Evolutionary conservation across 2,329 filamentous ascomycete genomes (phyloP).

Genomic region (Lecanosticta acicola): DNA sequence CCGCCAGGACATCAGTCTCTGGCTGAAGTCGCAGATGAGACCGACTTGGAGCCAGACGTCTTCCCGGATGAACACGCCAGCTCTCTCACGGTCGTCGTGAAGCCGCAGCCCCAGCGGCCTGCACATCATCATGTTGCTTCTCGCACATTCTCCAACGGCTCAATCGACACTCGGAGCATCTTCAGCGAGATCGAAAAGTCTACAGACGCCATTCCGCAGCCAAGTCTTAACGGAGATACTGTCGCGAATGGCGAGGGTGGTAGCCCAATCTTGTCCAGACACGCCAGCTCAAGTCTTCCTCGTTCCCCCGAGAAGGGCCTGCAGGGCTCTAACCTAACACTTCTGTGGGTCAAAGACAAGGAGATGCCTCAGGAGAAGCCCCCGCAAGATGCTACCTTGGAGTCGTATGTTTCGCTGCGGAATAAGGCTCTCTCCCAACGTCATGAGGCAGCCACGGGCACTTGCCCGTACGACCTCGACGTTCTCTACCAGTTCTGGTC

Average conservation of each 20-base stretch:
- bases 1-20: conserved; percentile 17
- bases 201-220: conserved; percentile 33
- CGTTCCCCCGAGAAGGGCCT: conserved; percentile 16
- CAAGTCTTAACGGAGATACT: conserved; percentile 34
- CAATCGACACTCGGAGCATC: conserved; percentile 50
- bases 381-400: conserved; percentile 42
- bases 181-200: conserved; percentile 41
- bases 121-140: conserved; percentile 39
- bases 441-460: conserved; percentile 39
- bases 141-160: conserved; percentile 52
- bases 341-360: conserved; percentile 50
- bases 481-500: conserved; percentile 71
- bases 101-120: conserved; percentile 29
- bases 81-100: conserved; percentile 50
- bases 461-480: conserved; percentile 54
- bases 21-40: conserved; percentile 14
- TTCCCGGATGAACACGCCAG: conserved; percentile 52
- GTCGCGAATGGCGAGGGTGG: conserved; percentile 22
- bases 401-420: conserved; percentile 46
- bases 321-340: conserved; percentile 19
- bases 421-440: conserved; percentile 48
- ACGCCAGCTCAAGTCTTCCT: conserved; percentile 16
- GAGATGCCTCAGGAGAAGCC: conserved; percentile 39
- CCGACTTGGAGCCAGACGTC: conserved; percentile 35
- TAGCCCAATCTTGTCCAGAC: conserved; percentile 10